Conservation (phyloP, 805 yeast species). For the Yueomyces sp. region DNA sequence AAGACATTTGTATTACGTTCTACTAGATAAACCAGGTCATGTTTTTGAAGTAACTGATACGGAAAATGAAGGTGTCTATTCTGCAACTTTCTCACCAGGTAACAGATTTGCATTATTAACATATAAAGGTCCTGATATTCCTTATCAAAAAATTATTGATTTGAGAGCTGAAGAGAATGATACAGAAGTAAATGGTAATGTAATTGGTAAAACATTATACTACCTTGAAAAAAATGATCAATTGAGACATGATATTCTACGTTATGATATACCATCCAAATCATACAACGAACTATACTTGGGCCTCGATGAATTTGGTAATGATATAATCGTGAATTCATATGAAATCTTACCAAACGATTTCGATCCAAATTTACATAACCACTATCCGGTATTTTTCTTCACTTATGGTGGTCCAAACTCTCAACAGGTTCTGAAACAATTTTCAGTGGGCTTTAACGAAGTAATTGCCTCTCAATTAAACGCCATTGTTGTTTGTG, state of each 20-base stretch:
- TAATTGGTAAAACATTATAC: slow-evolving; percentile 17
- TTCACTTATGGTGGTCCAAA: slow-evolving; percentile 95
- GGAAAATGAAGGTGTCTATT: slow-evolving; percentile 47
- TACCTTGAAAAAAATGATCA: slow-evolving; percentile 29
- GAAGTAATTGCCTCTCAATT: slow-evolving; percentile 65
- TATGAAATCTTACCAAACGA: slow-evolving; percentile 66
- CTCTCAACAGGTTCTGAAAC: slow-evolving; percentile 64
- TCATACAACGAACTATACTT: slow-evolving; percentile 40
- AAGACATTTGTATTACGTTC: slow-evolving; percentile 66
- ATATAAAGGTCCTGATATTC: slow-evolving; percentile 71
- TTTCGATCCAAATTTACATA: slow-evolving; percentile 37
- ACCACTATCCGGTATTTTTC: slow-evolving; percentile 75
- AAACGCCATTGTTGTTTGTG: slow-evolving; percentile 79
- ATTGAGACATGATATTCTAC: slow-evolving; percentile 25
- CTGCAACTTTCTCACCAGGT: slow-evolving; percentile 69
- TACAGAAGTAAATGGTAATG: slow-evolving; percentile 6
- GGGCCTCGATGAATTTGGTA: slow-evolving; percentile 34
- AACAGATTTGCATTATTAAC: slow-evolving; percentile 54
- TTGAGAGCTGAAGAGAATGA: slow-evolving; percentile 24
- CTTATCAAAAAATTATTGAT: slow-evolving; percentile 61
- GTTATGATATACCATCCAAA: slow-evolving; percentile 45
- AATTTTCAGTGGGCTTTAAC: slow-evolving; percentile 52
- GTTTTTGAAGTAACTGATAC: slow-evolving; percentile 36
- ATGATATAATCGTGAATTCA: slow-evolving; percentile 42
- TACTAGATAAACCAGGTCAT: slow-evolving; percentile 31